A percentile compares a stretch with the other conserved stretches of the same genome.
These are phyloP conservation scores for Spizellomyces punctatus DNA, from an alignment of 192 early-diverging fungal genomes.

Conservation along the genomic window DNA sequence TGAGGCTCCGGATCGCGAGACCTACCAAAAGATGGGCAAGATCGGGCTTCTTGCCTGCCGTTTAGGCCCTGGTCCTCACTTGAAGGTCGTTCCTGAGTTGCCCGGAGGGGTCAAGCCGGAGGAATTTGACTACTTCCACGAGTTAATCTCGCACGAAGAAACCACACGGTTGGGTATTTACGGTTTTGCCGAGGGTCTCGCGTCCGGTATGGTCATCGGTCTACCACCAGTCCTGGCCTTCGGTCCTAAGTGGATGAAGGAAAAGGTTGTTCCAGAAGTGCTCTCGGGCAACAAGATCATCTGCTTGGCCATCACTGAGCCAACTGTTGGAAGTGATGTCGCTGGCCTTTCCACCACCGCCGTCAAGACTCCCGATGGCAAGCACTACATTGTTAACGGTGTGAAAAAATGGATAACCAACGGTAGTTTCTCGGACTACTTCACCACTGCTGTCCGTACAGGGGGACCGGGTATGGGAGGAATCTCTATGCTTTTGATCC, in stretches of 20 bases:
- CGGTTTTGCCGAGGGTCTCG: slow-evolving; percentile 34
- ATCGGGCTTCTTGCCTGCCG: slow-evolving; percentile 42
- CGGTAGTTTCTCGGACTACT: slow-evolving; percentile 51
- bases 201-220: slow-evolving; percentile 45
- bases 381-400: slow-evolving; percentile 61
- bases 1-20: slow-evolving; percentile 20
- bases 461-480: slow-evolving; percentile 44
- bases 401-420: slow-evolving; percentile 59
- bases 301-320: slow-evolving; percentile 58
- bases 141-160: slow-evolving; percentile 50
- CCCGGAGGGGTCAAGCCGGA: slow-evolving; percentile 52
- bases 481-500: slow-evolving; percentile 71
- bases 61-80: slow-evolving; percentile 50
- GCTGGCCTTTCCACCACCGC: slow-evolving; percentile 49
- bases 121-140: slow-evolving; percentile 60
- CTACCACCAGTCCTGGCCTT: slow-evolving; percentile 50
- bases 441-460: slow-evolving; percentile 56
- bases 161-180: slow-evolving; percentile 38
- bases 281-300: slow-evolving; percentile 53
- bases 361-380: slow-evolving; percentile 44
- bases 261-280: slow-evolving; percentile 44
- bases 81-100: slow-evolving; percentile 43
- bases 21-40: slow-evolving; percentile 47
- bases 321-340: slow-evolving; percentile 45
- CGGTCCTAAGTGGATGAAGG: slow-evolving; percentile 46